Evolutionary conservation across 495 filamentous ascomycete species (phyloP), one percentile per base, ranked within the genome.

Genomic region (Xylaria scruposa): DNA sequence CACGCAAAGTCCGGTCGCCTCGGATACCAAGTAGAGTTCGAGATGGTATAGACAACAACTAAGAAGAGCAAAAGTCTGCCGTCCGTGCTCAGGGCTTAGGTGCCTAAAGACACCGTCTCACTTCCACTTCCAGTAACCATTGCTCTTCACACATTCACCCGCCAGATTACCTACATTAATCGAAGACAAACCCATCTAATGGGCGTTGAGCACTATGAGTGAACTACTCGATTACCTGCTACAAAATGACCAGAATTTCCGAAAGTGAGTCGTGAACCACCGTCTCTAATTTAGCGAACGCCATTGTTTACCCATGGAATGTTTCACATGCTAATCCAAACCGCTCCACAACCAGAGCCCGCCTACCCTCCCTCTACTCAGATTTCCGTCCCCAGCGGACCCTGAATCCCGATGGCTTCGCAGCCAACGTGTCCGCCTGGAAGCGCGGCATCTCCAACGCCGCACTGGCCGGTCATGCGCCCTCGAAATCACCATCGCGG

Each of bases 331-430:
- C 67, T 61, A 49, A 70, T 6, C 42, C n/a, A 12, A 12, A n/a
- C 31, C 40, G 21, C 24, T 19, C 26, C 8, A 38, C 49, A 47
- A 58, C 42, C 71, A 96, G 92, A 82, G 89, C 91, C 72, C 94
- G 96, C 51, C 90, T 98, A 5, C 91, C 94, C 7, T 95, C 95
- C 17, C 89, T 99, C 64, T 99, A 97, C 83, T 97, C 95, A 69
- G 97, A 98, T 80, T 98, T 99, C 81, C 84, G 88, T 4, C 78
- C 86, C 46, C 94, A 95, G 72, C 88, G 87, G 71, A 89, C 88
- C 67, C 91, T 91, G 42, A 99, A 99, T 78, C 94, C 95, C 0
- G 94, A 97, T 76, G 95, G 94, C 72, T 99, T 94, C 83, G 81
- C 86, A 38, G 93, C 95, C 62, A 98, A 99, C 79, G 81, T 95